Conservation (phyloP, 2,329 filamentous ascomycete genomes). For the Pyricularia sp. region DNA sequence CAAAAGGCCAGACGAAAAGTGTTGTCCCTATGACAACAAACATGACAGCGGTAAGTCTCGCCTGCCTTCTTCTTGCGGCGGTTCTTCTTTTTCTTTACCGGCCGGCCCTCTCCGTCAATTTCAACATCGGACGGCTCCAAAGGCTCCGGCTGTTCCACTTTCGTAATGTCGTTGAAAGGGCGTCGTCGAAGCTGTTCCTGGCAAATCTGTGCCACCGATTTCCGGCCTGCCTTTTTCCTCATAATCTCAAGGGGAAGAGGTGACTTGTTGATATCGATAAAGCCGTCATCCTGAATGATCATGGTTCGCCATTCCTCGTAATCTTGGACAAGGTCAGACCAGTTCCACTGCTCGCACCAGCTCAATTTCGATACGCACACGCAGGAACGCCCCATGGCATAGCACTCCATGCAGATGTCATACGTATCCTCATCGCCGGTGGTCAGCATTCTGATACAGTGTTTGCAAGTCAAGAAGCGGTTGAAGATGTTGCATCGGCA, state of each 20-base stretch:
- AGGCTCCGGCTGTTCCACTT: conserved; percentile 38
- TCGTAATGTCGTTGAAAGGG: conserved; percentile 72
- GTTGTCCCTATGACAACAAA: conserved; percentile 68
- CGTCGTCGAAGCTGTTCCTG: conserved; percentile 72
- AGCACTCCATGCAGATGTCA: conserved; percentile 97
- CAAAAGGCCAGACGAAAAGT: conserved; percentile 79
- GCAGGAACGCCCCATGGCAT: conserved; percentile 92
- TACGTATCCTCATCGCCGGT: conserved; percentile 71
- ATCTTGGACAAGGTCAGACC: conserved; percentile 61
- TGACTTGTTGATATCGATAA: conserved; percentile 49
- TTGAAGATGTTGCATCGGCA: conserved; percentile 97
- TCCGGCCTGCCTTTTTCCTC: conserved; percentile 53
- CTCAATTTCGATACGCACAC: conserved; percentile 70
- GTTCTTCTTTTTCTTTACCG: conserved; percentile 51
- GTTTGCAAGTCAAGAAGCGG: conserved; percentile 81
- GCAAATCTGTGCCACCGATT: conserved; percentile 82
- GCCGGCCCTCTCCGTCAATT: conserved; percentile 49
- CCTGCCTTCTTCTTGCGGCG: conserved; percentile 41
- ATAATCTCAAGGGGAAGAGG: conserved; percentile 61
- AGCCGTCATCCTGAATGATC: conserved; percentile 61
- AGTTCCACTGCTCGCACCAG: conserved; percentile 90
- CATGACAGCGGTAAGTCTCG: conserved; percentile 56
- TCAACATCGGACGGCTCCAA: conserved; percentile 37
- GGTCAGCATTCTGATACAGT: conserved; percentile 56
- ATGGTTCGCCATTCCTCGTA: conserved; percentile 75